Conservation (phyloP, 2,329 filamentous ascomycete genomes). For the Coniochaeta prunicola region DNA sequence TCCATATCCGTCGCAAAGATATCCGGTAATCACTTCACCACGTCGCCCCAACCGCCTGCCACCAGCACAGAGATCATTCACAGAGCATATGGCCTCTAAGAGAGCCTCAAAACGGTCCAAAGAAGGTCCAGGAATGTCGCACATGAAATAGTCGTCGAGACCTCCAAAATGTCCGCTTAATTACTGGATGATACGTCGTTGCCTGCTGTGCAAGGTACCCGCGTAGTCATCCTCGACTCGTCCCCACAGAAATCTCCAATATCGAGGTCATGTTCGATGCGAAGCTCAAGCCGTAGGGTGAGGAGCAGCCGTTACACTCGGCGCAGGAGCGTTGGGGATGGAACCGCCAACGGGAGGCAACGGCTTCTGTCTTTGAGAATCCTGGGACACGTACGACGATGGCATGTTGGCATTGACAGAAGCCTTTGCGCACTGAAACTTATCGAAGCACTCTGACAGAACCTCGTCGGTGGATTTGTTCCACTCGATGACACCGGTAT, state of each 20-base stretch:
- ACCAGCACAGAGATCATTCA: background rate
- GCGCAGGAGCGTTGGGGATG: background rate
- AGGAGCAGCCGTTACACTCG: background rate
- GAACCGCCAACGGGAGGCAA: background rate
- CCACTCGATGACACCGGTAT: conserved; percentile 36
- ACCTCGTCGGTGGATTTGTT: conserved; percentile 36
- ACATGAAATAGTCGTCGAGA: background rate
- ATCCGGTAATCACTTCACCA: background rate
- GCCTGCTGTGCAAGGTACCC: background rate
- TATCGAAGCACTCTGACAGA: conserved; percentile 38
- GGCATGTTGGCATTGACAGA: conserved; percentile 41
- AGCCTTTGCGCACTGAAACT: conserved; percentile 36
- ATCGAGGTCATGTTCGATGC: background rate
- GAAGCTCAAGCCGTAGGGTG: background rate
- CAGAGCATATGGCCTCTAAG: background rate
- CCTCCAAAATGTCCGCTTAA: background rate
- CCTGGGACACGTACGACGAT: conserved; percentile 15
- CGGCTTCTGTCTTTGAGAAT: background rate
- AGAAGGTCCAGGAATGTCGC: background rate
- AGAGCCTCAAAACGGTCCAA: background rate
- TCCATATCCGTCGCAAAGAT: background rate
- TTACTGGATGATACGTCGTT: background rate
- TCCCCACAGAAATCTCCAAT: background rate
- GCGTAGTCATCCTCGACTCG: background rate
- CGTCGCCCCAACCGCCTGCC: background rate